A percentile compares a stretch with the other conserved stretches of the same genome.
phyloP scores from a whole-genome alignment of 345 rosid genomes.

The Mallotus nudiflorus region DNA sequence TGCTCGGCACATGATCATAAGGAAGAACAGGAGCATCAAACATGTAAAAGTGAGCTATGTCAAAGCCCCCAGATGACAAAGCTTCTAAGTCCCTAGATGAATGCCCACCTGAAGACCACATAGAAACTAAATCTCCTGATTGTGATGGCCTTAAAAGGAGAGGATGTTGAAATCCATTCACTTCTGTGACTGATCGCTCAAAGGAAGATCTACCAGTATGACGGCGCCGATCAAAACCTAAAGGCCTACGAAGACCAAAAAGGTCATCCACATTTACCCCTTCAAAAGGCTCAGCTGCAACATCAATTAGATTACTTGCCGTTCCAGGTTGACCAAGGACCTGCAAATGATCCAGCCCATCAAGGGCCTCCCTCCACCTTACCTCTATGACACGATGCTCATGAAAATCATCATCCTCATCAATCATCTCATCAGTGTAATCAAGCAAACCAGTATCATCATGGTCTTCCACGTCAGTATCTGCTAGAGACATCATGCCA shows the following conservation, averaged over 20 bases:
- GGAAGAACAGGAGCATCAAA: slow-evolving; percentile 93
- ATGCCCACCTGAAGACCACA: slow-evolving; percentile 66
- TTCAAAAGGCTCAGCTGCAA: slow-evolving; percentile 93
- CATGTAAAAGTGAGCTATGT: slow-evolving; percentile 84
- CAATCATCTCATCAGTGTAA: slow-evolving; percentile 89
- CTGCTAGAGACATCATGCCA: slow-evolving; percentile 90
- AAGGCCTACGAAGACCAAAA: slow-evolving; percentile 81
- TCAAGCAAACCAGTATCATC: slow-evolving; percentile 92
- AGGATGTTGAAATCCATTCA: slow-evolving; percentile 90
- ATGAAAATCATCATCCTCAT: slow-evolving; percentile 95
- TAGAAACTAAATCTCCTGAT: slow-evolving; percentile 59
- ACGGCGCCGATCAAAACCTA: slow-evolving; percentile 85
- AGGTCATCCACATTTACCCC: slow-evolving; percentile 96
- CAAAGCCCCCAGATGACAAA: slow-evolving; percentile 65
- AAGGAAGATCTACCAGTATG: slow-evolving; percentile 74
- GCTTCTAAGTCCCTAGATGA: slow-evolving; percentile 75
- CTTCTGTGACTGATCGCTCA: slow-evolving; percentile 68
- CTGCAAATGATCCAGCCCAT: slow-evolving; percentile 90
- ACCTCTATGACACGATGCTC: slow-evolving; percentile 89
- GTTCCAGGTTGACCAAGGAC: slow-evolving; percentile 86
- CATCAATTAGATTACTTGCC: slow-evolving; percentile 69
- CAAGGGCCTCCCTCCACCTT: slow-evolving; percentile 95
- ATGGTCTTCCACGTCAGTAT: slow-evolving; percentile 92
- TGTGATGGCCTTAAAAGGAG: slow-evolving; percentile 82
- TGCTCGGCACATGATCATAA: slow-evolving; percentile 61